Base-by-base conservation (phyloP, 768 basidiomycete genomes). In the Mycena rosella region DNA sequence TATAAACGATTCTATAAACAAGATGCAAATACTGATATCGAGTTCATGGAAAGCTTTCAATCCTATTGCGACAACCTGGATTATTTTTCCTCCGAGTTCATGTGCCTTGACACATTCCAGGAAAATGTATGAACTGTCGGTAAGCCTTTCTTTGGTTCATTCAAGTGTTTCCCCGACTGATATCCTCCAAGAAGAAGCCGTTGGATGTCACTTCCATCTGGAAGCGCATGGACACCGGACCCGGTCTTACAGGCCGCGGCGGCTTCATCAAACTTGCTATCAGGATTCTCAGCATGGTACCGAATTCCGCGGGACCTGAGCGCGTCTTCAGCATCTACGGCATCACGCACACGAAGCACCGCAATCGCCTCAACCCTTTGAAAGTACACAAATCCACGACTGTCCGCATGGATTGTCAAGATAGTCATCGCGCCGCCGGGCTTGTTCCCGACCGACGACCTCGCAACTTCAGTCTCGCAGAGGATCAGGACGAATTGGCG, bases 281-380 rank as follows among this genome's bases (percentile, higher is more conserved):
- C 11, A 5, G 32, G 6, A 38, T 38, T 15, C 38, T 53, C 18
- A 58, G 56, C 48, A 65, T 65, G 17, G 36, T 65, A 2, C 55
- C 56, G 3, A 64, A 64, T 26, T 64, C 54, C 3, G 63, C 44
- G 17, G 63, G 27, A 14, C 44, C 63, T 2, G 63, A 64, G 20
- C 63, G 63, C 32, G 56, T 30, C 11, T 64, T 64, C 54, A 64
- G 63, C 32, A 24, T 52, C 1, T 62, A 44, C n/a, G 54, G 54
- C 9, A n/a, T 55, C 36, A 38, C 54, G 0, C 68, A 73, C 2
- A 77, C 73, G 0, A 75, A 76, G 60, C 68, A 65, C 11, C 72
- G 73, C 27, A 69, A 69, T 36, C 64, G 71, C 7, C 55, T 73
- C 6, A 42, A 67, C 15, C 45, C 48, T 13, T 27, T 57, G 18